phyloP scores from a whole-genome alignment of 1,139 yeast species.

The Pichia sp. region DNA sequence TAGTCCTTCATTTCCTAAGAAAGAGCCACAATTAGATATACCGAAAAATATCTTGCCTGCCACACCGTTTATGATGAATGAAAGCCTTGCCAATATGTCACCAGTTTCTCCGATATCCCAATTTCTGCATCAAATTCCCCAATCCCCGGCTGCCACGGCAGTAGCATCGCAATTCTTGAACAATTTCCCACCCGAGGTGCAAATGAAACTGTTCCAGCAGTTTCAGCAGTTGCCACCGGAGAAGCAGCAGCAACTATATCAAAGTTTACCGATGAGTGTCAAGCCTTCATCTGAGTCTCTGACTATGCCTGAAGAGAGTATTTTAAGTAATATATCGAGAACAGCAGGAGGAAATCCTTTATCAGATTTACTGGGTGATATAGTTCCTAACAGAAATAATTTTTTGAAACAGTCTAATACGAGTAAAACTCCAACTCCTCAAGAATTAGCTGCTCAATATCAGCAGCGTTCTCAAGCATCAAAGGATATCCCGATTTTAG shows the following conservation, averaged over 20 bases:
- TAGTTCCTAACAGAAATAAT: conserved; percentile 18
- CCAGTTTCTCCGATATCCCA: conserved; percentile 19
- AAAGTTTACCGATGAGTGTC: conserved; percentile 17
- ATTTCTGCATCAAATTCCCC: conserved; percentile 15
- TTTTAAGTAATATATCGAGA: conserved; percentile 23
- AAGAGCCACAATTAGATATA: conserved; percentile 5
- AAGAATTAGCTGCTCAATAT: conserved; percentile 26
- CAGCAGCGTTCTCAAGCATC: conserved; percentile 21
- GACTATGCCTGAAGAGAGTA: conserved; percentile 20
- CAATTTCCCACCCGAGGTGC: conserved; percentile 19
- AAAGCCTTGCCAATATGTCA: conserved; percentile 2
- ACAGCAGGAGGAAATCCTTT: conserved; percentile 22
- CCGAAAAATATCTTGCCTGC: conserved; percentile 4
- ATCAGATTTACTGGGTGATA: conserved; percentile 24
- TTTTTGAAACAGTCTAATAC: conserved; percentile 4
- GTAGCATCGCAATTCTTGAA: conserved; percentile 17
- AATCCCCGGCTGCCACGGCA: conserved; percentile 13
- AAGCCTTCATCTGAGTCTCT: conserved; percentile 18
- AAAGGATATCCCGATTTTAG: conserved; percentile 11
- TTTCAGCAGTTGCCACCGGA: conserved; percentile 17
- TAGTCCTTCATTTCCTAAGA: background rate
- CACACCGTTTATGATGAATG: conserved; percentile 6
- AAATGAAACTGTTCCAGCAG: conserved; percentile 18
- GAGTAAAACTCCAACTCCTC: conserved; percentile 21
- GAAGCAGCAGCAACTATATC: conserved; percentile 24